A percentile compares a stretch with the other conserved stretches of the same genome.
Evolutionary conservation across 1,139 yeast species (phyloP).

Genomic region (Candida glucosophila): DNA sequence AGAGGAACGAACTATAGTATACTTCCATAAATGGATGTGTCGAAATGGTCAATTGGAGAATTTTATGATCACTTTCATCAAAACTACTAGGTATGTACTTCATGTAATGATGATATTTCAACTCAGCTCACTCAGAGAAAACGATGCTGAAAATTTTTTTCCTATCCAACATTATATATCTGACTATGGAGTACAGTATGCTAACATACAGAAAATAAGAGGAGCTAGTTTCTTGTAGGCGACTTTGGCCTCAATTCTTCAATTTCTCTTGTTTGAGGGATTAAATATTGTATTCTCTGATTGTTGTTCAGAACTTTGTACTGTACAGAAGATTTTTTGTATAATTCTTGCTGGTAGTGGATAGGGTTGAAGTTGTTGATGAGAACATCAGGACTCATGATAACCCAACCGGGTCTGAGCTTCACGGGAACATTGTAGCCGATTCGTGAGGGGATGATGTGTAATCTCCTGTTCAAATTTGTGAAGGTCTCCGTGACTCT

Average conservation of each 20-base stretch:
- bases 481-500: conserved; percentile 85
- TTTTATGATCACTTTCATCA: too few relatives aligned
- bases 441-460: conserved; percentile 66
- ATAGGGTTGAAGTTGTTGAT: conserved; percentile 53
- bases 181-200: not conserved
- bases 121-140: conserved; percentile 51
- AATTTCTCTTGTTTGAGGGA: conserved; percentile 65
- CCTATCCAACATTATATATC: too few relatives aligned
- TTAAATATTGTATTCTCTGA: conserved; percentile 27
- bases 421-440: conserved; percentile 59
- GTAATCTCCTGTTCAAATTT: conserved; percentile 71
- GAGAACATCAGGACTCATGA: conserved; percentile 76
- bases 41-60: too few relatives aligned
- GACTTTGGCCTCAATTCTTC: conserved; percentile 71
- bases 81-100: not conserved
- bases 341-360: conserved; percentile 25
- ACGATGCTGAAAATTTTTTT: conserved; percentile 42
- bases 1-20: too few relatives aligned
- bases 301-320: conserved; percentile 16
- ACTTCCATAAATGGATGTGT: too few relatives aligned
- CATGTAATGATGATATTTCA: conserved; percentile 36
- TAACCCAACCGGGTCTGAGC: conserved; percentile 84
- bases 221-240: conserved; percentile 2
- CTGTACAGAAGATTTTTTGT: conserved; percentile 22
- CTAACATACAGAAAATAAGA: not conserved